These are phyloP conservation scores for Neonectria magnoliae DNA, from an alignment of 2,329 filamentous ascomycete genomes.

Conservation along the genomic window DNA sequence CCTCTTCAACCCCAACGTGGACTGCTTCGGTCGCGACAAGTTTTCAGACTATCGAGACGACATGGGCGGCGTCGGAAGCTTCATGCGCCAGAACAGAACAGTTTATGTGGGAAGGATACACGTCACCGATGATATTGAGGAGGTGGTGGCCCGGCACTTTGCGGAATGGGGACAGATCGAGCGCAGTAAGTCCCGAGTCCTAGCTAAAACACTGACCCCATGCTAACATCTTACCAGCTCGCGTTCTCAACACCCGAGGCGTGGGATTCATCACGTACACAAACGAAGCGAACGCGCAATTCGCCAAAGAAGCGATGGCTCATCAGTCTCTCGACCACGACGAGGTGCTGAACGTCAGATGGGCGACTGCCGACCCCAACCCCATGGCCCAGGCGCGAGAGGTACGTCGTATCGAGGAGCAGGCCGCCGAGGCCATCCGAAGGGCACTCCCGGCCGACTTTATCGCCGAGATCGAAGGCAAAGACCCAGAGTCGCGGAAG, in stretches of 20 bases:
- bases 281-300: conserved; percentile 89
- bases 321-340: conserved; percentile 91
- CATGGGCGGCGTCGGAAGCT: conserved; percentile 96
- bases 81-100: conserved; percentile 93
- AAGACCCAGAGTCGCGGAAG: conserved; percentile 87
- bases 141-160: conserved; percentile 93
- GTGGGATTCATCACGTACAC: conserved; percentile 96
- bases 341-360: conserved; percentile 94
- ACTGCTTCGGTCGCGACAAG: conserved; percentile 90
- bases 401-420: conserved; percentile 88
- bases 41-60: conserved; percentile 93
- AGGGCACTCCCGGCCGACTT: conserved; percentile 89
- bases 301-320: conserved; percentile 95
- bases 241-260: conserved; percentile 87
- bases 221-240: conserved; percentile 52
- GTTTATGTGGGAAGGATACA: conserved; percentile 94
- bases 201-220: background rate
- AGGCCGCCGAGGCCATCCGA: conserved; percentile 93
- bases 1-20: conserved; percentile 91
- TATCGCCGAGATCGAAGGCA: conserved; percentile 91
- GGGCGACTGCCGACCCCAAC: conserved; percentile 97
- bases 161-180: conserved; percentile 97
- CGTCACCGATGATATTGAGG: conserved; percentile 96
- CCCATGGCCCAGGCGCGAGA: conserved; percentile 94
- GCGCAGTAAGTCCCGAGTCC: conserved; percentile 60